phyloP scores from a whole-genome alignment of 345 rosid species.

The Camelina hispida region DNA sequence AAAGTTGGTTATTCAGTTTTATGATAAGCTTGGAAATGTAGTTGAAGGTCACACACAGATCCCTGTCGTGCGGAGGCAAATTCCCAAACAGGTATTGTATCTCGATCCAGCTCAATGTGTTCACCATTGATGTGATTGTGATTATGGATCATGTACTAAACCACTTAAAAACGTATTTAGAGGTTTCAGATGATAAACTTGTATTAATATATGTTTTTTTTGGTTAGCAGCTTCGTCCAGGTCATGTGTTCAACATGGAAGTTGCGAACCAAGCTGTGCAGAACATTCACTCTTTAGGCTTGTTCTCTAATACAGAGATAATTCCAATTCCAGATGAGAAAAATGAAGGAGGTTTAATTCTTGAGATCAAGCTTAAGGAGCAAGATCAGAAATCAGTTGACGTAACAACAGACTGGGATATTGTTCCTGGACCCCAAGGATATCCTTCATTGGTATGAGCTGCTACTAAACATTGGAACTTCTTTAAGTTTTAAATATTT shows the following conservation, averaged over 20 bases:
- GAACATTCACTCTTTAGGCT: conserved; percentile 69
- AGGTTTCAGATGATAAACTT: not conserved
- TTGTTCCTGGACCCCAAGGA: conserved; percentile 88
- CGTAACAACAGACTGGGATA: conserved; percentile 85
- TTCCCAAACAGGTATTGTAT: conserved; percentile 66
- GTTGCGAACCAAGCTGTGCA: conserved; percentile 81
- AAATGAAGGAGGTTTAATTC: conserved; percentile 84
- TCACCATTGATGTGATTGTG: not conserved
- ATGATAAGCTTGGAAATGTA: conserved; percentile 86
- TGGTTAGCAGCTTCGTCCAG: conserved; percentile 68
- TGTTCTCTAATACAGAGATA: conserved; percentile 83
- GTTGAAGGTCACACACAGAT: conserved; percentile 77
- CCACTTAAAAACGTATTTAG: not conserved
- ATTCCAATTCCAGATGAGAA: conserved; percentile 82
- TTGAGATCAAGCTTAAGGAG: conserved; percentile 88
- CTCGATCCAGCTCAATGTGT: not conserved
- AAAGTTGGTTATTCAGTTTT: conserved; percentile 67
- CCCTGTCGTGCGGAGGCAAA: conserved; percentile 69
- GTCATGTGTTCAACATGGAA: conserved; percentile 78
- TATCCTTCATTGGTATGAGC: conserved; percentile 70
- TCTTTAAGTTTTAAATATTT: not conserved
- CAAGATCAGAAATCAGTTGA: conserved; percentile 86
- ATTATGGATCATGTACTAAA: not conserved
- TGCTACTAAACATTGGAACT: not conserved
- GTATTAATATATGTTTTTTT: not conserved